These are phyloP conservation scores for Talaromyces sp. DNA, from an alignment of 2,329 filamentous ascomycete genomes.

Conservation along the genomic window DNA sequence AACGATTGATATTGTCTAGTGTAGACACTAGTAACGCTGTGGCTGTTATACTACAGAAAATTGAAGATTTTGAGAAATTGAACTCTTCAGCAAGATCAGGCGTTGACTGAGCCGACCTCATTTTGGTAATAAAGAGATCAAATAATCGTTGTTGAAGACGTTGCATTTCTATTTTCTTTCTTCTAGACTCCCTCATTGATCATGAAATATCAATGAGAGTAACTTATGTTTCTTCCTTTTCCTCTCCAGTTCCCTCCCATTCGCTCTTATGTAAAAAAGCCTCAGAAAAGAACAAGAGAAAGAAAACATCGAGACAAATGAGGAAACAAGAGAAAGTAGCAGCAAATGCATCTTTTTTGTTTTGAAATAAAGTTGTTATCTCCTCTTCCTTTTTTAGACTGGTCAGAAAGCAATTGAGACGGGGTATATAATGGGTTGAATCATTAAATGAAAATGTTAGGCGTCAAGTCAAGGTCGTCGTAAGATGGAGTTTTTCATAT, in stretches of 20 bases:
- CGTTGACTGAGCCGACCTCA: no score
- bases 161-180: slow-evolving; percentile 21
- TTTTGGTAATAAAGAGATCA: no score
- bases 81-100: no score
- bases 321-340: not conserved
- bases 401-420: slow-evolving; percentile 13
- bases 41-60: no score
- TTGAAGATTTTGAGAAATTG: no score
- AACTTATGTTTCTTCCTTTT: not conserved
- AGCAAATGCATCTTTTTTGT: not conserved
- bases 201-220: not conserved
- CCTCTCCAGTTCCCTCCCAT: slow-evolving; percentile 1
- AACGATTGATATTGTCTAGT: no score
- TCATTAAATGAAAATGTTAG: slow-evolving; percentile 30
- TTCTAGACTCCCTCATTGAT: slow-evolving; percentile 4
- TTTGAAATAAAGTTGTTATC: not conserved
- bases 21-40: no score
- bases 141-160: slow-evolving; percentile 38
- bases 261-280: not conserved
- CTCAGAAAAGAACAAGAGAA: not conserved
- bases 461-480: not conserved
- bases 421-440: slow-evolving; percentile 46
- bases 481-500: not conserved
- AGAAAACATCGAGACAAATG: not conserved
- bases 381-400: slow-evolving; percentile 22